phyloP scores from a whole-genome alignment of 2,329 filamentous ascomycete species.

The Colletotrichum navitas region DNA sequence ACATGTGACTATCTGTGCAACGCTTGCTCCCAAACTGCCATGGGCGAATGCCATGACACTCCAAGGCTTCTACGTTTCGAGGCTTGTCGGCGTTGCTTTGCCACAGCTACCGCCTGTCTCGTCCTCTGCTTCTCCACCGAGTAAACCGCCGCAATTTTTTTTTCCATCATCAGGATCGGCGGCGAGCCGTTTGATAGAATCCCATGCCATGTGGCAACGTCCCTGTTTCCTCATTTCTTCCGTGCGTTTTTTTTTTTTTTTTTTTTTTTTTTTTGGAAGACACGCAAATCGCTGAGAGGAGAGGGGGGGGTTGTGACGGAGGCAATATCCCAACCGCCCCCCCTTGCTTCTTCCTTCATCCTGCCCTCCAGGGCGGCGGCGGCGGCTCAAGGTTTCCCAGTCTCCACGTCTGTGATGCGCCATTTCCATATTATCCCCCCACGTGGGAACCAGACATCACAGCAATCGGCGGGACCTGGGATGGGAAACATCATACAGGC shows the following conservation, averaged over 20 bases:
- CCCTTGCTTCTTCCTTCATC: conserved; percentile 12
- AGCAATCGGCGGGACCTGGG: not conserved
- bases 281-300: conserved; percentile 2
- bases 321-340: not conserved
- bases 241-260: too few relatives aligned
- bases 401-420: conserved; percentile 19
- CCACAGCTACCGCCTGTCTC: not conserved
- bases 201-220: not conserved
- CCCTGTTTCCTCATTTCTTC: not conserved
- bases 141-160: not conserved
- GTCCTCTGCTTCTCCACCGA: conserved; percentile 23
- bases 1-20: not conserved
- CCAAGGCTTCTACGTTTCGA: not conserved
- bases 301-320: not conserved
- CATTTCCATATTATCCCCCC: not conserved
- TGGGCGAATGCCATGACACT: not conserved
- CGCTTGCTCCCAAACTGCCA: not conserved
- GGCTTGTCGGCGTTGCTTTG: not conserved
- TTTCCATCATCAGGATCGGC: conserved; percentile 29
- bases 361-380: not conserved
- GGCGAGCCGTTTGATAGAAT: not conserved
- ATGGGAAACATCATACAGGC: not conserved
- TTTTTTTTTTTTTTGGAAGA: too few relatives aligned
- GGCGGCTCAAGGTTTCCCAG: not conserved
- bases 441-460: not conserved